Evolutionary conservation across 2,329 filamentous ascomycete species (phyloP).

Genomic region (Colletotrichum tabaci): DNA sequence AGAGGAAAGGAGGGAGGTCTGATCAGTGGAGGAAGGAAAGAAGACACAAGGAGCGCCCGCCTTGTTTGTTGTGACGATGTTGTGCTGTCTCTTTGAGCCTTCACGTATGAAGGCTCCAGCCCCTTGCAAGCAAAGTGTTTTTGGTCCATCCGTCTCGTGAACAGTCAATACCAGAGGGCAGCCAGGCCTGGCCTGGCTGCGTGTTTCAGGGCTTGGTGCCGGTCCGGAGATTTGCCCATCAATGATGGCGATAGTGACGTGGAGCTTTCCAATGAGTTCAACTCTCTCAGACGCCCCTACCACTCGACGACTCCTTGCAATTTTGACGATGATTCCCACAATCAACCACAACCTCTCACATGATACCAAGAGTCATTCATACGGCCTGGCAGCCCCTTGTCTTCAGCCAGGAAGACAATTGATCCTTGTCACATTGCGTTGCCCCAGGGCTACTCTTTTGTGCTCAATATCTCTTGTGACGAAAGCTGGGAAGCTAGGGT

Average conservation of each 20-base stretch:
- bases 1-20: not conserved
- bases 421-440: not conserved
- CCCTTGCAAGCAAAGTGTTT: not conserved
- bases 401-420: not conserved
- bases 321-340: not conserved
- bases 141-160: not conserved
- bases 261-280: not conserved
- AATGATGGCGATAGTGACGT: not conserved
- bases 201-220: not conserved
- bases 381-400: not conserved
- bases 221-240: not conserved
- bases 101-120: not conserved
- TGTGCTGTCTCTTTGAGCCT: not conserved
- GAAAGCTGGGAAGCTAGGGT: not conserved
- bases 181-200: not conserved
- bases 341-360: not conserved
- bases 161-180: not conserved
- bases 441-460: not conserved
- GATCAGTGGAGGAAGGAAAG: not conserved
- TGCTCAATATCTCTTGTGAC: not conserved
- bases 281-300: not conserved
- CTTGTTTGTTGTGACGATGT: conserved; percentile 5
- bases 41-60: not conserved
- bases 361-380: not conserved
- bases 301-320: too few relatives aligned